Conservation (phyloP, 768 basidiomycete genomes). For the Galerina marginata region DNA sequence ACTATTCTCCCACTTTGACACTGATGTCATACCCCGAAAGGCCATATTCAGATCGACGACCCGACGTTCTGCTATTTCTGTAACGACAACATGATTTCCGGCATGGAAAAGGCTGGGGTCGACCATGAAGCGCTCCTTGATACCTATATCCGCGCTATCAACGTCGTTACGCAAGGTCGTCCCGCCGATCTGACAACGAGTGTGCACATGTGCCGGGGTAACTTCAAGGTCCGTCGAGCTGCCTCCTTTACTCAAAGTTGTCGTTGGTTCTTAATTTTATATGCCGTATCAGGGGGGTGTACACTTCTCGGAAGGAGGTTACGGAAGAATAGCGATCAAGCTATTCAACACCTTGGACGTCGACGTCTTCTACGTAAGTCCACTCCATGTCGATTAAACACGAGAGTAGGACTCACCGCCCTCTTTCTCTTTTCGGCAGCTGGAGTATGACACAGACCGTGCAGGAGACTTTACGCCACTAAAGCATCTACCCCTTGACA, state of each 20-base stretch:
- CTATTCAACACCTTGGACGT: conserved; percentile 65
- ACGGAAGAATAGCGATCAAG: conserved; percentile 57
- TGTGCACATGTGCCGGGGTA: conserved; percentile 66
- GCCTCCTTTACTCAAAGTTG: not conserved
- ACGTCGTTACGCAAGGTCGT: conserved; percentile 54
- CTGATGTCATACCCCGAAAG: conserved; percentile 28
- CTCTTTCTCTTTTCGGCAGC: conserved; percentile 36
- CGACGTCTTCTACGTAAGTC: conserved; percentile 55
- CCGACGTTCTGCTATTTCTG: conserved; percentile 72
- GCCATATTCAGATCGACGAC: conserved; percentile 58
- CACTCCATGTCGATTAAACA: not conserved
- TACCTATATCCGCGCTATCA: conserved; percentile 72
- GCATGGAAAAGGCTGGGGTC: conserved; percentile 62
- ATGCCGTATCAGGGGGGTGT: conserved; percentile 37
- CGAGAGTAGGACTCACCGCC: not conserved
- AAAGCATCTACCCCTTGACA: conserved; percentile 52
- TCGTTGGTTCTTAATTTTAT: conserved; percentile 36
- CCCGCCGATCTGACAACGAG: conserved; percentile 61
- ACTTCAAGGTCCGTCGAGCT: conserved; percentile 45
- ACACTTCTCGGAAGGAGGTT: conserved; percentile 67
- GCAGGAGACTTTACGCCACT: conserved; percentile 66
- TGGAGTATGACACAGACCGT: conserved; percentile 71
- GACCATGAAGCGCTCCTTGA: conserved; percentile 71
- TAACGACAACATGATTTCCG: conserved; percentile 53
- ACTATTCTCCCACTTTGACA: not conserved